Base-by-base conservation (phyloP, 2,329 filamentous ascomycete species). In the Beauveria asiatica region DNA sequence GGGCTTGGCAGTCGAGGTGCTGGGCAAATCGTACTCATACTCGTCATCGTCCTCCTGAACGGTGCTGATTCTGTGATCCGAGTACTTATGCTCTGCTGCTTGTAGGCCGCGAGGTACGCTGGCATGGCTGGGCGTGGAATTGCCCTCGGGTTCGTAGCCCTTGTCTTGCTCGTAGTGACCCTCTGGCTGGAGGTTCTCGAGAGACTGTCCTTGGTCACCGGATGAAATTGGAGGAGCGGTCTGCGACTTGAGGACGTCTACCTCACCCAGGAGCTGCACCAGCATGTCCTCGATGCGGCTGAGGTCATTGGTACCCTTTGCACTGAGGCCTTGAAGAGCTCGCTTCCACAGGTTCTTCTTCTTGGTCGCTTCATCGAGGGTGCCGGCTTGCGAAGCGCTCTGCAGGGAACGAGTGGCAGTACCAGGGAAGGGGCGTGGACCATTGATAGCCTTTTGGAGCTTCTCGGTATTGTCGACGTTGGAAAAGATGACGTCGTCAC, bases 281-380 rank as follows among this genome's bases (percentile, higher is more conserved):
- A 99, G 82, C 88, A 94, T 93, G 62, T 90, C 88, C 72, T 94
- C 90, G 63, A 97, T 96, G 67, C 91, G 89, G 64, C 86, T 84
- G 56, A 97, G 82, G 67, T 99, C 94, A 67, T 89, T 93, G 8
- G 88, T 86, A 56, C 91, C 93, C 76, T 94, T 95, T 69, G 88
- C 83, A 67, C 91, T 91, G 54, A 99, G 79, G 3, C 92, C 92
- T 71, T 95, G 93, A 54, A 99, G 79, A n/a, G 94, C 94, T 64
- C 93, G 86, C 68, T 88, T 89, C 76, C 97, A 94, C n/a, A 99
- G 83, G 70, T 91, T 96, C 74, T 91, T 89, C 70, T 91, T 92
- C 82, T 97, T 97, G 49, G 83, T 80, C 23, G 78, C 68, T 60
- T 86, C 83, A 44, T 86, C 83, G 51, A 74, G 67, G 0, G 76